Evolutionary conservation across 106 monocot species (phyloP).

Genomic region (Allium sativum): DNA sequence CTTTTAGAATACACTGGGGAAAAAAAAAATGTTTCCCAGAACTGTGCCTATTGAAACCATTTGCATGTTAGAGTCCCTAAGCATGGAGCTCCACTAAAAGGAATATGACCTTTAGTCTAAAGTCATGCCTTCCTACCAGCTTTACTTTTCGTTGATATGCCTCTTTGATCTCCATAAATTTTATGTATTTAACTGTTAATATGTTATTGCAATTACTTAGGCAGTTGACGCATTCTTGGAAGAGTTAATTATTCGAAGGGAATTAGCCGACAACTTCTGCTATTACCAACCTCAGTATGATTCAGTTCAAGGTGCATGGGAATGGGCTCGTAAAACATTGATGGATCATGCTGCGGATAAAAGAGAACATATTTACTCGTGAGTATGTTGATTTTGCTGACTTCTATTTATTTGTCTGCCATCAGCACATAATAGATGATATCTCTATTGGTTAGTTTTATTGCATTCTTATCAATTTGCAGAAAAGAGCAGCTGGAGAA

Average conservation of each 20-base stretch:
- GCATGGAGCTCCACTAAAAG: too few species aligned
- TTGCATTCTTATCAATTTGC: constrained; percentile 11
- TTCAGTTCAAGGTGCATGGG: constrained; percentile 85
- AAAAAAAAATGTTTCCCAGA: too few species aligned
- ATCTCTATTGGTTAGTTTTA: background rate
- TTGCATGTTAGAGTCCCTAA: too few species aligned
- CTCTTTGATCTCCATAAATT: too few species aligned
- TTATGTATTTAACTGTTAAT: too few species aligned
- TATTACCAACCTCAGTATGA: constrained; percentile 91
- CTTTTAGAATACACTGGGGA: too few species aligned
- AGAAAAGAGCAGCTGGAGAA: constrained; percentile 86
- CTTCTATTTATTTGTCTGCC: too few species aligned
- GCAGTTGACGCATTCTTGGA: constrained; percentile 89
- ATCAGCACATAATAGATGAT: too few species aligned
- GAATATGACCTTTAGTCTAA: too few species aligned
- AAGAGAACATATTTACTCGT: constrained; percentile 87
- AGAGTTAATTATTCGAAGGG: constrained; percentile 86
- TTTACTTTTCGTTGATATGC: too few species aligned
- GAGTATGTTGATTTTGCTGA: constrained; percentile 21
- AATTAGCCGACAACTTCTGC: constrained; percentile 94
- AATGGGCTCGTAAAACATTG: constrained; percentile 89
- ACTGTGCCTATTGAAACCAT: too few species aligned
- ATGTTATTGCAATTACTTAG: constrained; percentile 9
- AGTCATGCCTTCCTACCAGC: too few species aligned
- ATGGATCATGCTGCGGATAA: constrained; percentile 80